These are phyloP conservation scores for Teratosphaeria destructans DNA, from an alignment of 2,329 filamentous ascomycete genomes.

Conservation along the genomic window DNA sequence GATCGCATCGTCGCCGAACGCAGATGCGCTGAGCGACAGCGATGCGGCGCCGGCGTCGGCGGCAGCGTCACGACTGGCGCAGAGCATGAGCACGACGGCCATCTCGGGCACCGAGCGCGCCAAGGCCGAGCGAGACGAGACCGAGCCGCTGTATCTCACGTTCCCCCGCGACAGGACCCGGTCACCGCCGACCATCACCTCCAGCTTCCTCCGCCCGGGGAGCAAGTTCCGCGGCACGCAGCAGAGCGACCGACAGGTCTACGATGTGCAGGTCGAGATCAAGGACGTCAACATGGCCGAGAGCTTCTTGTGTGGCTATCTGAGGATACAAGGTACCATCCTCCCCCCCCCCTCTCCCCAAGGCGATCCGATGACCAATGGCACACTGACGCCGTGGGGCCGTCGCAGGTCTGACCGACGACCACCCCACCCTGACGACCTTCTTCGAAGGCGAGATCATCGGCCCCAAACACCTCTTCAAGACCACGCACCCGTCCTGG, in stretches of 20 bases:
- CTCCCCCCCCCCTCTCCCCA: background rate
- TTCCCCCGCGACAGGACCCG: conserved; percentile 10
- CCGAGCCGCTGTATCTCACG: conserved; percentile 16
- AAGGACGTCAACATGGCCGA: conserved; percentile 92
- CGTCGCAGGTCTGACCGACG: conserved; percentile 69
- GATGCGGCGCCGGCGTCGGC: conserved; percentile 7
- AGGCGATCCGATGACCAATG: background rate
- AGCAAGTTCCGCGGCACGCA: conserved; percentile 86
- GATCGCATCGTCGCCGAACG: conserved; percentile 15
- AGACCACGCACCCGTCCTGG: conserved; percentile 81
- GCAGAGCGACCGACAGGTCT: conserved; percentile 82
- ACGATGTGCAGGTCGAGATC: conserved; percentile 93
- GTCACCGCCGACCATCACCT: conserved; percentile 57
- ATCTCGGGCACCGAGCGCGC: conserved; percentile 8
- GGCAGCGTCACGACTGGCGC: conserved; percentile 10
- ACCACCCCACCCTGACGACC: conserved; percentile 93
- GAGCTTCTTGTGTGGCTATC: conserved; percentile 87
- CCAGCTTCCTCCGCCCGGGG: conserved; percentile 74
- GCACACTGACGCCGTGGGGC: background rate
- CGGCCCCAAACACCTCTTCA: conserved; percentile 86
- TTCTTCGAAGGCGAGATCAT: conserved; percentile 99
- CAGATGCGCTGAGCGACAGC: conserved; percentile 19
- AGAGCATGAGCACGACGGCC: conserved; percentile 17
- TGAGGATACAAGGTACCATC: conserved; percentile 77
- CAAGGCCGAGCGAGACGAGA: conserved; percentile 1